Percentiles rank a stretch among this genome's conserved stretches.
Evolutionary conservation across 164 flowering plant species (phyloP).

Genomic region (Annona cherimola): DNA sequence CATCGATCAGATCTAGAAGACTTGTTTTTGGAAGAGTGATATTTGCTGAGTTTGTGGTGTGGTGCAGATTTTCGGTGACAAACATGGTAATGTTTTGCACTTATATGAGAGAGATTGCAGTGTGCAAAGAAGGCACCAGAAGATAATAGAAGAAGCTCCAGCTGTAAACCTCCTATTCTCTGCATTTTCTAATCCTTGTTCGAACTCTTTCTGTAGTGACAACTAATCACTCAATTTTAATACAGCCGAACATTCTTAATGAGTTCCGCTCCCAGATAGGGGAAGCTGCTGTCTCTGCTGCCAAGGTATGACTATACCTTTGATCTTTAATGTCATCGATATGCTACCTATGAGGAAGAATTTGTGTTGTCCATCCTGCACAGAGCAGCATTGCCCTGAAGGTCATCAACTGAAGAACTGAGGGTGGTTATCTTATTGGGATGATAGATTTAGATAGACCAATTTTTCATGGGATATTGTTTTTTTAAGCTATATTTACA

Average conservation of each 20-base stretch:
- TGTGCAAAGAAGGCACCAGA: conserved; percentile 98
- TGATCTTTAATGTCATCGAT: not conserved
- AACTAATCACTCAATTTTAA: conserved; percentile 21
- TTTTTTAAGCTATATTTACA: too few species aligned
- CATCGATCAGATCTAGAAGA: too few species aligned
- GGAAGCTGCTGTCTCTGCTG: conserved; percentile 96
- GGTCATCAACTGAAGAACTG: not conserved
- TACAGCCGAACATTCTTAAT: conserved; percentile 79
- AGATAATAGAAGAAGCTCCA: conserved; percentile 99
- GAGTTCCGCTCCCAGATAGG: conserved; percentile 84
- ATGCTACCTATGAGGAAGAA: not conserved
- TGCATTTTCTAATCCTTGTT: conserved; percentile 14
- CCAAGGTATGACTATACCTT: conserved; percentile 53
- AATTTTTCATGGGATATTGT: too few species aligned
- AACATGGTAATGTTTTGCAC: conserved; percentile 75
- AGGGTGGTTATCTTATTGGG: not conserved
- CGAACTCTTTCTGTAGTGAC: conserved; percentile 13
- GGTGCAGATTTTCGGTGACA: conserved; percentile 86
- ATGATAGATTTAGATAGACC: not conserved
- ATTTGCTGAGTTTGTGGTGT: not conserved
- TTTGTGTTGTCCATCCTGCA: not conserved
- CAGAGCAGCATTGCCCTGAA: not conserved
- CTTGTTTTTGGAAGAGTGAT: too few species aligned
- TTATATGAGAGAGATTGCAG: conserved; percentile 97
- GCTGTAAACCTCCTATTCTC: conserved; percentile 56